A percentile compares a stretch with the other conserved stretches of the same genome.
Conservation (phyloP, 2,329 filamentous ascomycete genomes). For the Penicillium sp. region DNA sequence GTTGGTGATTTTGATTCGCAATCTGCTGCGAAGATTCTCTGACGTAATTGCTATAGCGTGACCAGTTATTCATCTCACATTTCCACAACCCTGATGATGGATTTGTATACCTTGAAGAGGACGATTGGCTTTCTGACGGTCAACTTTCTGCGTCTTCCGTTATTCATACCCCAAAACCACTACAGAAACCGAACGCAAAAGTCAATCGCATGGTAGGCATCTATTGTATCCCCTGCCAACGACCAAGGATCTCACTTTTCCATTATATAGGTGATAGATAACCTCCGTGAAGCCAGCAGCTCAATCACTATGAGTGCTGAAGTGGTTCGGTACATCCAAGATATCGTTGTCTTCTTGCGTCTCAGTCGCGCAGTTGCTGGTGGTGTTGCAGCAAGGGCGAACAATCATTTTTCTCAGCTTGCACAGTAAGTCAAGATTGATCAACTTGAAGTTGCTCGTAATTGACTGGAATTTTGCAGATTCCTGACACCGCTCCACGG, state of each 20-base stretch:
- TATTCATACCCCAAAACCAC: conserved; percentile 29
- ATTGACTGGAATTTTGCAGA: conserved; percentile 12
- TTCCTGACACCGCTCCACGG: conserved; percentile 76
- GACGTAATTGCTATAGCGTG: conserved; percentile 53
- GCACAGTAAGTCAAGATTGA: conserved; percentile 48
- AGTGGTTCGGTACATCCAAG: conserved; percentile 79
- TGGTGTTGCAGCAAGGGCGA: conserved; percentile 75
- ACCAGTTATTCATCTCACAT: conserved; percentile 85
- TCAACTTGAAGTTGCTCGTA: neutral
- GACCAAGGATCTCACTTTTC: neutral
- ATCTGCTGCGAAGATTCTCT: neutral
- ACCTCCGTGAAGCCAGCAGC: conserved; percentile 59
- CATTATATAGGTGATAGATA: conserved; percentile 49
- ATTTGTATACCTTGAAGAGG: conserved; percentile 71
- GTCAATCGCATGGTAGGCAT: conserved; percentile 25
- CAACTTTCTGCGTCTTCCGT: conserved; percentile 39
- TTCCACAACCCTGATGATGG: conserved; percentile 73
- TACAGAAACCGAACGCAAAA: conserved; percentile 16
- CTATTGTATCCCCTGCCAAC: neutral
- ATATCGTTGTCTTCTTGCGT: conserved; percentile 82
- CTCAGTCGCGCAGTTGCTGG: conserved; percentile 80
- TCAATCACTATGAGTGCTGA: conserved; percentile 69
- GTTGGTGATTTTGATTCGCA: conserved; percentile 23
- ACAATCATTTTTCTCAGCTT: conserved; percentile 71
- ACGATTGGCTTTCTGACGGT: conserved; percentile 38